Base-by-base conservation (phyloP, 768 basidiomycete genomes). In the Rhizopogon salebrosus region DNA sequence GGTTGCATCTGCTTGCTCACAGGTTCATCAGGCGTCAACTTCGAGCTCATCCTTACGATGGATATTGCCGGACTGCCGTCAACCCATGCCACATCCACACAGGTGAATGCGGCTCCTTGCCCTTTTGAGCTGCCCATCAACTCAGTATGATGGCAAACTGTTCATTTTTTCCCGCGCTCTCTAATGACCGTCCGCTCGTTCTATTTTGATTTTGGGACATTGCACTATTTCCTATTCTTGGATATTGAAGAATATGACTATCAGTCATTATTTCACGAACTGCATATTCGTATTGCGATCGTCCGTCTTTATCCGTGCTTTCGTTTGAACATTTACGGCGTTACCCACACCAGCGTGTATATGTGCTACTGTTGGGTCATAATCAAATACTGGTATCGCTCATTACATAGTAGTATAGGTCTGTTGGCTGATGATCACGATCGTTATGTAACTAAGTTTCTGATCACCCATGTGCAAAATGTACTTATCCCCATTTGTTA, bases 11-110 rank as follows among this genome's bases (percentile, higher is more conserved):
- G 7, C 14, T 38, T 37, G 18, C 42, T 57, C 22, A 53, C 58
- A 39, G 23, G 27, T 61, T 59, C 16, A 16, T n/a, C 39, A 68
- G 72, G 67, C 31, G 74, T 92, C 35, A 75, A 81, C 60, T 83
- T 94, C 64, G 78, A 81, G 27, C 67, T 94, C 36, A 65, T 83
- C 18, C 64, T 91, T 24, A 73, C 79, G 34, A 80, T 91, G 80
- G 69, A 75, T 34, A 93, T 94, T 56, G 64, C 75, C 13, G 92
- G 92, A 13, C 75, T 94, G 31, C 70, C 78, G 31, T 71, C 74
- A n/a, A 75, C 72, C 4, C 76, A 73, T 36, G 64, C 65, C 10
- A 73, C 84, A 3, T 80, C 84, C 0, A 80, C 81, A 0, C 75
- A 80, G 54, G 75, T 88, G 35, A 66, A 77, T 8, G 72, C 79